Base-by-base conservation (phyloP, 768 basidiomycete genomes). In the Psilocybe tampanensis region DNA sequence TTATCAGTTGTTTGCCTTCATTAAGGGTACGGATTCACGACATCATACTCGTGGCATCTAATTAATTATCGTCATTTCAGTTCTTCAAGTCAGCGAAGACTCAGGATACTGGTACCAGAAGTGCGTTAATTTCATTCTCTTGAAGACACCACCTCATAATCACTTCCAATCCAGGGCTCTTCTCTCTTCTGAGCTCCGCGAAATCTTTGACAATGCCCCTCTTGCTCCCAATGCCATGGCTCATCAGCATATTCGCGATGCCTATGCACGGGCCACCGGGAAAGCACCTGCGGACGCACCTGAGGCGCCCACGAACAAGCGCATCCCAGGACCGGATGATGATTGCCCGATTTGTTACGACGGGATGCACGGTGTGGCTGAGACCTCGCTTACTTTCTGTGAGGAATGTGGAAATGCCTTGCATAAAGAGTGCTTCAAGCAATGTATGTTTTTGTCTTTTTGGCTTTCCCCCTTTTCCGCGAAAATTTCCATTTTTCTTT, bases 271-370 rank as follows among this genome's bases (percentile, higher is more conserved):
- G 22, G 86, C 83, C 4, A 86, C 74, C 23, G 89, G 80, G 2
- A 80, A 80, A 68, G 57, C 71, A 2, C 53, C 68, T 29, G 34
- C 68, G 1, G 55, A 57, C 18, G 56, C 69, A 22, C 60, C 59
- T 33, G 47, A 51, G 34, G 22, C 47, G 22, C 11, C 56, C 23
- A 60, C 50, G 22, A 65, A 69, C 5, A 82, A 80, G 59, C 79
- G 83, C 18, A 70, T 84, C 4, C 88, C 88, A 0, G 77, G 76
- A 2, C 77, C 84, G 32, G 90, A 84, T 1, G 89, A 92, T 64
- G 83, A 86, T 64, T 93, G 91, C 62, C 87, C 90, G 0, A 82
- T 93, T 51, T 92, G 90, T 69, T 92, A 90, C 68, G 89, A 92
- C 60, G 68, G 68, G 17, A 89, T 92, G 85, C 73, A 83, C 56